Evolutionary conservation across 352 stramenopile species (phyloP), one percentile per base, ranked within the genome.

Genomic region (Phytopythium montanum): DNA sequence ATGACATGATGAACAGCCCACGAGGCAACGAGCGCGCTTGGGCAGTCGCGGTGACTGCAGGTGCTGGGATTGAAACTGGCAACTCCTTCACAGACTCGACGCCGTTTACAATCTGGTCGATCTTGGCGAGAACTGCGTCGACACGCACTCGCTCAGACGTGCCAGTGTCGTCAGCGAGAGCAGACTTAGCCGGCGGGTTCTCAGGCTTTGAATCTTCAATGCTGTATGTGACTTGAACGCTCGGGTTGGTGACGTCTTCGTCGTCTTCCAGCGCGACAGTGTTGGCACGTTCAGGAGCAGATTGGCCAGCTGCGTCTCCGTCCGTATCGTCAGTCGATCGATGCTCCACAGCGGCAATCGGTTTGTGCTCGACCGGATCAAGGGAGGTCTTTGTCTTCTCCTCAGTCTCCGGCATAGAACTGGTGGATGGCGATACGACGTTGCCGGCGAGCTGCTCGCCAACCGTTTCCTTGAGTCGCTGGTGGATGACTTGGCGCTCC

Each of bases 401-500:
- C n/a, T 4, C 25, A 6, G 33, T 0, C 31, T 41, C 44, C 2
- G 1, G 5, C 0, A 23, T 5, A 2, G 10, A 14, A 23, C 28
- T 49, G 9, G 21, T 1, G 16, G 25, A 12, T 31, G 34, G 25
- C 14, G 44, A 45, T 4, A 18, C 34, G 14, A 33, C 33, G 5
- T 68, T 59, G 36, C 54, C 51, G 2, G 44, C 52, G 3, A 64
- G 36, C 16, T 62, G 62, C 5, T 54, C 39, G 33, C 62, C 60
- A 29, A 74, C 50, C 36, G 69, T 64, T 39, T 75, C 70, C 59
- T 77, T 62, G 19, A 87, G 36, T 0, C 70, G 68, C 29, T 66
- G 50, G 23, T 77, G 76, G 49, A 88, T 79, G 23, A 71, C 70
- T 39, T 75, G 55, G 9, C 72, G 77, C 56, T 90, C 78, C 38